Evolutionary conservation across 495 filamentous ascomycete genomes (phyloP), one percentile per base, ranked within the genome.

Genomic region (Stereocaulon alpinum): DNA sequence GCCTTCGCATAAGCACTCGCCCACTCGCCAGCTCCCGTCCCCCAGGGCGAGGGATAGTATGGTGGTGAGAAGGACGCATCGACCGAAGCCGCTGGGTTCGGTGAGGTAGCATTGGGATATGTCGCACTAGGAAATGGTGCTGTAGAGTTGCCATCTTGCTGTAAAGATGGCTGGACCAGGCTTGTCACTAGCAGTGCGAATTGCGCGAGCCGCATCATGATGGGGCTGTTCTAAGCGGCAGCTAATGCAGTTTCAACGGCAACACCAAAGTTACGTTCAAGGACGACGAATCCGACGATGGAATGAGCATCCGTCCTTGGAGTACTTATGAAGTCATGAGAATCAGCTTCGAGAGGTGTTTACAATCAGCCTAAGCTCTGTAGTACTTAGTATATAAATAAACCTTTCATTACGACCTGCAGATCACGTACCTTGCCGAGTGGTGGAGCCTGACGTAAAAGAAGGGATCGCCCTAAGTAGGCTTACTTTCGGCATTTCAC

Each of bases 21-120:
- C 92, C 92, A 96, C 54, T 82, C 83, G 53, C 79, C 78, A 0
- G 73, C 47, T 69, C 77, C 77, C 5, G 87, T 85, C n/a, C 84
- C 81, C 76, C 87, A 88, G 69, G 92, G 89, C 14, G 89, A 85
- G 18, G 91, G 91, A 71, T 96, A 97, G 65, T 80, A 83, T 6
- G 90, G 88, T 24, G 83, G 82, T 6, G 77, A 77, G 55, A 62
- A 59, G 9, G 45, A 43, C 15, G 55, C 22, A 55, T 53, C 44
- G 5, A 24, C 60, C 0, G 51, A 30, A 24, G 63, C 59, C 15
- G 56, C 60, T 29, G 65, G 65, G 44, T 67, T 37, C 11, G 65
- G 60, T 17, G 63, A 67, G 20, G 42, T 51, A 20, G 62, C 65
- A 42, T 61, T 56, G 20, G 65, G 53, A 58, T 67, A 67, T 40